Evolutionary conservation across 306 rosid genomes (phyloP), one percentile per base, ranked within the genome.

Genomic region (Fragaria vesca): DNA sequence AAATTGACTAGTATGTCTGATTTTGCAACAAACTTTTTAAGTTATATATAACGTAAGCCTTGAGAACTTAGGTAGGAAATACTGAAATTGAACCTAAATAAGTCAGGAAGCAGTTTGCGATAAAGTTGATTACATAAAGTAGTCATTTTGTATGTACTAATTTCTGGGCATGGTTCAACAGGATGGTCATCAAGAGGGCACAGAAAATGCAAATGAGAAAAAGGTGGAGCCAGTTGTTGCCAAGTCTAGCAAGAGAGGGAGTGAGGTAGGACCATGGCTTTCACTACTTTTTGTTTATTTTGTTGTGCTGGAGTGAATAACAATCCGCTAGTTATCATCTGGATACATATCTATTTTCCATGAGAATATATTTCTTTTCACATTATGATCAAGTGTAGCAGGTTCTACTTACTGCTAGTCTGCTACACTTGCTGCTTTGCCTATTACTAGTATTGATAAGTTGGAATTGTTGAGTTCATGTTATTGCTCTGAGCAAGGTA

Each of bases 171-270:
- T 58, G 86, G 63, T 45, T n/a, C 66, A 36, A 78, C 90, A 93
- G 97, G 93, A 88, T 18, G 3, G 80, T 76, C 57, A 67, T 66
- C 72, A 75, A 77, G 85, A 79, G 69, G 83, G 80, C 76, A 70
- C 78, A 68, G 91, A 87, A 78, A 85, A 60, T 84, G 92, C 78
- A 45, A 76, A 24, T 57, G 91, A 88, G 85, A 80, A 76, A 68
- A 84, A 81, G 68, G 10, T 76, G 51, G 76, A 75, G 3, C 51
- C 80, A 66, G 30, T 24, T 26, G 58, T 11, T 34, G 5, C 77
- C 72, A 85, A 32, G 63, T 40, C 66, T 66, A 58, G 70, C 68
- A 94, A 81, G 91, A 89, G 81, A 76, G 88, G 74, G 94, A 78
- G 82, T 71, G 97, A 93, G 94, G 98, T 91, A 80, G 17, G 8